A percentile compares a stretch with the other conserved stretches of the same genome.
Evolutionary conservation across 2,329 filamentous ascomycete species (phyloP).

Genomic region (Pestalotiopsis sp.): DNA sequence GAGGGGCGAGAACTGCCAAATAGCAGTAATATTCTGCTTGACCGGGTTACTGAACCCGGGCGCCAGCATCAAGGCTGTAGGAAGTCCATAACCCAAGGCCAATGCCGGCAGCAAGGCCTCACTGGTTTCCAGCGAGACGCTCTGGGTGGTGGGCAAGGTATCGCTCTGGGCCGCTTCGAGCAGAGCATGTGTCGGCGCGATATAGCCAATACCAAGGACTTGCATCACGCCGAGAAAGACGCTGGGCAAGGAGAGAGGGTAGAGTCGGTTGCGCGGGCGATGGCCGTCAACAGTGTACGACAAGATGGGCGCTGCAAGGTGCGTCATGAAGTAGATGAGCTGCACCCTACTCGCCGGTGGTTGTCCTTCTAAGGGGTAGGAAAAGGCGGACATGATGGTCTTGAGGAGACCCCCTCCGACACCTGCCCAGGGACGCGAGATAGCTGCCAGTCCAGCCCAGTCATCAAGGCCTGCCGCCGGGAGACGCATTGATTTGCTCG

Average conservation of each 20-base stretch:
- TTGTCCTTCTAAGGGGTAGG: background rate
- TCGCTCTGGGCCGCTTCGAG: conserved; percentile 12
- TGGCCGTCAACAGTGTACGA: conserved; percentile 26
- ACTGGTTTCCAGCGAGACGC: conserved; percentile 15
- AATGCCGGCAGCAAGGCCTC: conserved; percentile 21
- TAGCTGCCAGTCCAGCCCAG: background rate
- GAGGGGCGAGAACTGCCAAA: conserved; percentile 12
- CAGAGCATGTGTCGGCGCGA: conserved; percentile 19
- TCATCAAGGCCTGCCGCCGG: background rate
- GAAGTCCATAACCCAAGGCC: conserved; percentile 19
- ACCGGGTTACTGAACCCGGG: conserved; percentile 11
- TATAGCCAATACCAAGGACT: conserved; percentile 17
- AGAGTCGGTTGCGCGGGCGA: conserved; percentile 19
- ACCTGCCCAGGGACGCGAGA: background rate
- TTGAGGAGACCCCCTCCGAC: background rate
- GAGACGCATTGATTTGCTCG: conserved; percentile 3
- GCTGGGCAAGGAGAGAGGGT: conserved; percentile 16
- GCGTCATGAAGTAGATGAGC: conserved; percentile 19
- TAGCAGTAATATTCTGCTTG: background rate
- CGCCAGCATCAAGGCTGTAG: conserved; percentile 16
- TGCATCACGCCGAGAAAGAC: conserved; percentile 18
- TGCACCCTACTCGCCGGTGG: conserved; percentile 10
- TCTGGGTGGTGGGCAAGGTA: conserved; percentile 14
- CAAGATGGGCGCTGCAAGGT: conserved; percentile 23
- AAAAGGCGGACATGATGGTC: background rate